phyloP scores from a whole-genome alignment of 2,329 filamentous ascomycete species.

The Aspergillus unguis region DNA sequence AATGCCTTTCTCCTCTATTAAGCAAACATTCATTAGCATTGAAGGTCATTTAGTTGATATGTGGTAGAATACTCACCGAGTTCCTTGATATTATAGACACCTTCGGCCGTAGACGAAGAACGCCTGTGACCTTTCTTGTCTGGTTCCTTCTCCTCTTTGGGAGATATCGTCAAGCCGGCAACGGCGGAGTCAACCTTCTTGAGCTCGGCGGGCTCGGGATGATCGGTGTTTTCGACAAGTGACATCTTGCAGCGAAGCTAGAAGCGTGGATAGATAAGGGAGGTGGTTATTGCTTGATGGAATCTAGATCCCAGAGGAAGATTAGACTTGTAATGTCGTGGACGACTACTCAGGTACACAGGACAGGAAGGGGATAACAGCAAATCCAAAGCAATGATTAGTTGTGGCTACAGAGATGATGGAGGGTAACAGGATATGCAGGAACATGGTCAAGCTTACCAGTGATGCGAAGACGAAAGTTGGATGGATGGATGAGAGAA shows the following conservation, averaged over 20 bases:
- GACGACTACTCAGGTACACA: conserved; percentile 2
- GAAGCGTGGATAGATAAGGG: neutral
- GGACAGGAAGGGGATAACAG: neutral
- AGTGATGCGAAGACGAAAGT: conserved; percentile 8
- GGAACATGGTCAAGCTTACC: conserved; percentile 14
- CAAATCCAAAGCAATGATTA: neutral
- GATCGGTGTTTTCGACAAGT: conserved; percentile 20
- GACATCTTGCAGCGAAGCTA: conserved; percentile 47
- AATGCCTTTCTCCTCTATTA: conserved; percentile 30
- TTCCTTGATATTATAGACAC: conserved; percentile 79
- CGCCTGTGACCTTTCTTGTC: conserved; percentile 62
- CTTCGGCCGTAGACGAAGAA: conserved; percentile 68
- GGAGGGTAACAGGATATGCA: conserved; percentile 1
- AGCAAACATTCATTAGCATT: neutral
- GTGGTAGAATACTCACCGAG: conserved; percentile 62
- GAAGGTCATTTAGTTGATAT: neutral
- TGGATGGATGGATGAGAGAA: conserved; percentile 9
- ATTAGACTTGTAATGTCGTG: conserved; percentile 6
- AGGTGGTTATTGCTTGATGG: neutral
- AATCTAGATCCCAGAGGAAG: conserved; percentile 5
- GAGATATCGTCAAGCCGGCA: conserved; percentile 68
- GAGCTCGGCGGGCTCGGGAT: conserved; percentile 59
- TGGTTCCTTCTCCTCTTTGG: conserved; percentile 57
- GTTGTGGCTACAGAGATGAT: conserved; percentile 1
- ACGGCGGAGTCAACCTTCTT: conserved; percentile 90